These are phyloP conservation scores for Penicillium freii DNA, from an alignment of 2,329 filamentous ascomycete genomes.

Conservation along the genomic window DNA sequence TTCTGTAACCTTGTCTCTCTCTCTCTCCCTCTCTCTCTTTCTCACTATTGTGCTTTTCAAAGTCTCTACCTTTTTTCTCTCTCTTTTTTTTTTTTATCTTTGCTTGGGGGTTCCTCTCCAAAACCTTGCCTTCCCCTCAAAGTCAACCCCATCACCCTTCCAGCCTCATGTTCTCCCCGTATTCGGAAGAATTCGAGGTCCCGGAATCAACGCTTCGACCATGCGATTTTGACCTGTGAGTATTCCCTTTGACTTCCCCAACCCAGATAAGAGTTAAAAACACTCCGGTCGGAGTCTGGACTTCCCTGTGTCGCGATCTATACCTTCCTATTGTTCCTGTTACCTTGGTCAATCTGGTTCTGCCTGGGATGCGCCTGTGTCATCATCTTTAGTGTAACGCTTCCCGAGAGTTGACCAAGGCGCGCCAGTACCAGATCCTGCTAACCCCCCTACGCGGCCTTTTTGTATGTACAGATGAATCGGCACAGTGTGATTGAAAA, in stretches of 20 bases:
- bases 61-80: conserved; percentile 8
- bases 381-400: conserved; percentile 40
- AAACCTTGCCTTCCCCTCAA: conserved; percentile 2
- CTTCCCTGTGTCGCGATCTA: conserved; percentile 10
- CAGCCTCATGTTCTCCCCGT: conserved; percentile 31
- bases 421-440: conserved; percentile 34
- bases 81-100: neutral
- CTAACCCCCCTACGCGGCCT: conserved; percentile 34
- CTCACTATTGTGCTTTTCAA: conserved; percentile 6
- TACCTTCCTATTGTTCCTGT: conserved; percentile 11
- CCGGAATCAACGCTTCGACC: conserved; percentile 29
- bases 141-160: conserved; percentile 2
- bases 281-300: conserved; percentile 14
- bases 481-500: conserved; percentile 36
- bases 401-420: conserved; percentile 33
- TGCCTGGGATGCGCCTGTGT: conserved; percentile 40
- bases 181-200: conserved; percentile 31
- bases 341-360: conserved; percentile 25
- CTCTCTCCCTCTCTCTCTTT: conserved; percentile 13
- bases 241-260: conserved; percentile 10
- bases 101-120: conserved; percentile 2
- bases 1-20: conserved; percentile 16
- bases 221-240: conserved; percentile 31
- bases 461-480: conserved; percentile 43
- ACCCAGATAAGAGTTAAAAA: conserved; percentile 11